phyloP scores from a whole-genome alignment of 202 grass and related monocot genomes.

The Carex arenaria region DNA sequence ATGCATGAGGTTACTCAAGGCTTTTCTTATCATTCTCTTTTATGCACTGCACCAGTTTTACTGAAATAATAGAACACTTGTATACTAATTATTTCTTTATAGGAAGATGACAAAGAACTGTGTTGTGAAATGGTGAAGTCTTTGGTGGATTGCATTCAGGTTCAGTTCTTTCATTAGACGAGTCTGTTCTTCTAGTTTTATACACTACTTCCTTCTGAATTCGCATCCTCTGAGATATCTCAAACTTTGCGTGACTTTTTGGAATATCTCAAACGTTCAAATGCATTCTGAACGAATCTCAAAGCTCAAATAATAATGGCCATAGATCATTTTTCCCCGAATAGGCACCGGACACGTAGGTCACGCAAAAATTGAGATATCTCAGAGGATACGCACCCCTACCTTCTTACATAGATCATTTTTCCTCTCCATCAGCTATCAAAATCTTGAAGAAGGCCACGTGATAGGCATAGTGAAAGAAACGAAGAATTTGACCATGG shows the following conservation, averaged over 20 bases:
- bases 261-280: too few relatives aligned
- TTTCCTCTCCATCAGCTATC: background rate
- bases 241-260: too few relatives aligned
- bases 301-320: too few relatives aligned
- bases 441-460: background rate
- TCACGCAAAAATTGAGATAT: too few relatives aligned
- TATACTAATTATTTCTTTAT: constrained; percentile 15
- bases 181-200: background rate
- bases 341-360: too few relatives aligned
- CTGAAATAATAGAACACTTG: constrained; percentile 22
- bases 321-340: too few relatives aligned
- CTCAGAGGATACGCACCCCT: too few relatives aligned
- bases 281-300: too few relatives aligned
- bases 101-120: constrained; percentile 83
- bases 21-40: background rate
- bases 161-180: constrained; percentile 18
- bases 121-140: constrained; percentile 57
- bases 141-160: constrained; percentile 69
- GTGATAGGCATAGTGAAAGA: too few relatives aligned
- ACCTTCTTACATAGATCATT: background rate
- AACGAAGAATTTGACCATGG: too few relatives aligned
- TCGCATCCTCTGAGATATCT: too few relatives aligned
- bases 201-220: too few relatives aligned
- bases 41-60: constrained; percentile 15
- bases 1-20: constrained; percentile 54